Conservation (phyloP, 768 basidiomycete species). For the Mycena maculata region DNA sequence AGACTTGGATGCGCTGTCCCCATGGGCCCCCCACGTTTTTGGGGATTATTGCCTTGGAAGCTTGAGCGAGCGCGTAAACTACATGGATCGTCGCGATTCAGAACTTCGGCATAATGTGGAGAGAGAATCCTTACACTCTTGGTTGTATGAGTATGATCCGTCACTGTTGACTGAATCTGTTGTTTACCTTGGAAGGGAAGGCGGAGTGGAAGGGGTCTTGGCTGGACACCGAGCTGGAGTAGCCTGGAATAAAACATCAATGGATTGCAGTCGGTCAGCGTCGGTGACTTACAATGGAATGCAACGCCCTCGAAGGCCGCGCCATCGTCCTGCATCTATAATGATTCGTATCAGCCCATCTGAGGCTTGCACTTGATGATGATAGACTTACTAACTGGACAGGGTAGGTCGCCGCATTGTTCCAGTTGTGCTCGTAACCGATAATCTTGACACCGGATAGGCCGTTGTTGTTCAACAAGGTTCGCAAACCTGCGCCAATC, state of each 20-base stretch:
- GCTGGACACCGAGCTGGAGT: conserved; percentile 19
- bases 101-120: background rate
- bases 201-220: conserved; percentile 20
- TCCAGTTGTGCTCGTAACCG: conserved; percentile 80
- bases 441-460: conserved; percentile 69
- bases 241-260: background rate
- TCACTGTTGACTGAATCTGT: conserved; percentile 64
- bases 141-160: conserved; percentile 73
- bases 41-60: conserved; percentile 78
- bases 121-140: conserved; percentile 58
- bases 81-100: background rate
- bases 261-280: background rate
- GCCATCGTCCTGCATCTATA: conserved; percentile 64
- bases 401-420: conserved; percentile 71
- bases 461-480: conserved; percentile 71
- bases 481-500: conserved; percentile 66
- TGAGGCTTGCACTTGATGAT: background rate
- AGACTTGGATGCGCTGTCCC: conserved; percentile 74
- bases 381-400: conserved; percentile 50
- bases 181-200: conserved; percentile 21
- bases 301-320: conserved; percentile 71
- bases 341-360: background rate
- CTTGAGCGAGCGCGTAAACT: conserved; percentile 77
- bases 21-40: conserved; percentile 76
- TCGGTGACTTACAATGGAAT: conserved; percentile 45